phyloP scores from a whole-genome alignment of 352 stramenopile genomes.

The Thraustotheca clavata region DNA sequence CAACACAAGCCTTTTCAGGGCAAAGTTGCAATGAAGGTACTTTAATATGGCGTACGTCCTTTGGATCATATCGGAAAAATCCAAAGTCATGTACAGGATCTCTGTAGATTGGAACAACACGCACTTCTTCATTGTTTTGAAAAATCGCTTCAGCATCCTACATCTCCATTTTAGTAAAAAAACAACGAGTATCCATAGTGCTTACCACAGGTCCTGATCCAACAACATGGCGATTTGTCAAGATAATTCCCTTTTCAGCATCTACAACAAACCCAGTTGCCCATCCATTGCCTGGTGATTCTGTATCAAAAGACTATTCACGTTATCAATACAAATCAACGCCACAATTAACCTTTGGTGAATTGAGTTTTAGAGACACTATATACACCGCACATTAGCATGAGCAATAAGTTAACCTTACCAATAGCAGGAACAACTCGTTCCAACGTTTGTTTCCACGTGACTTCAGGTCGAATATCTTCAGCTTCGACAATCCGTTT shows the following conservation, averaged over 20 bases:
- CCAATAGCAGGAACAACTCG: constrained; percentile 70
- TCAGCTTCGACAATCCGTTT: constrained; percentile 26
- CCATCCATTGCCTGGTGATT: constrained; percentile 77
- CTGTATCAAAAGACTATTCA: constrained; percentile 83
- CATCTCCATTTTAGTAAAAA: background rate
- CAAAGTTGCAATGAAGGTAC: constrained; percentile 69
- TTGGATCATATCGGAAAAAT: constrained; percentile 86
- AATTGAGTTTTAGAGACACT: constrained; percentile 84
- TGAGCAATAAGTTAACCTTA: background rate
- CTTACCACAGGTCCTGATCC: constrained; percentile 74
- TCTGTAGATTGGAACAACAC: constrained; percentile 86
- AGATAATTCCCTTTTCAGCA: constrained; percentile 83
- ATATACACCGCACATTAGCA: background rate
- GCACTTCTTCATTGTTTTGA: constrained; percentile 91
- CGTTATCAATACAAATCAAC: constrained; percentile 10
- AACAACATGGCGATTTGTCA: constrained; percentile 91
- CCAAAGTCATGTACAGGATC: constrained; percentile 92
- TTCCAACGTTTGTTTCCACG: constrained; percentile 82
- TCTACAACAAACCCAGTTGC: constrained; percentile 92
- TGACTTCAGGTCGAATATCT: constrained; percentile 47
- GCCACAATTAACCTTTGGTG: constrained; percentile 48
- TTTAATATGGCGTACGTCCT: constrained; percentile 77
- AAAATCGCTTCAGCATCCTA: constrained; percentile 87
- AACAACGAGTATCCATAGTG: background rate
- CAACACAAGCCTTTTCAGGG: constrained; percentile 82